phyloP scores from a whole-genome alignment of 2,329 filamentous ascomycete genomes.

The Scedosporium apiospermum region DNA sequence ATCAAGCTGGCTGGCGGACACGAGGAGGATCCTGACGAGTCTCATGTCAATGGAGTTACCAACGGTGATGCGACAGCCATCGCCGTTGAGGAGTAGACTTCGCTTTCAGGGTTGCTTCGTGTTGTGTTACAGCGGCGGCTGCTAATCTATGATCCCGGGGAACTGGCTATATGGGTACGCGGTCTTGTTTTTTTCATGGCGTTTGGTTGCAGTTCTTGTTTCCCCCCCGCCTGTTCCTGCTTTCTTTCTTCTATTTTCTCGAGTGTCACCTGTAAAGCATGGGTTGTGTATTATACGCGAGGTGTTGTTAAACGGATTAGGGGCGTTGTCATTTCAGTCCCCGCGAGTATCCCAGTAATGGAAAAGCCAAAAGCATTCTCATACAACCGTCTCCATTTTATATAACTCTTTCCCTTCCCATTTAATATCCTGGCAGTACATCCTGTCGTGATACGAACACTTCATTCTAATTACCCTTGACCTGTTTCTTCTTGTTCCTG shows the following conservation, averaged over 20 bases:
- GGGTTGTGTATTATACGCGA: not conserved
- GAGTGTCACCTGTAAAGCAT: not conserved
- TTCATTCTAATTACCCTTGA: slow-evolving; percentile 12
- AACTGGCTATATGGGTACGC: not conserved
- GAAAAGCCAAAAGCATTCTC: not conserved
- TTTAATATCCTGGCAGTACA: not conserved
- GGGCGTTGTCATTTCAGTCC: not conserved
- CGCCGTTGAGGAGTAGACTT: not conserved
- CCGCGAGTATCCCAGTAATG: not conserved
- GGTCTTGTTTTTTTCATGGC: not conserved
- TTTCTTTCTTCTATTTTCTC: not conserved
- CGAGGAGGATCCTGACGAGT: slow-evolving; percentile 17
- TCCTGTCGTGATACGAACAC: not conserved
- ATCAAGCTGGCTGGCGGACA: slow-evolving; percentile 27
- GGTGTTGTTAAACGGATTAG: not conserved
- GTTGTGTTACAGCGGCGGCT: not conserved
- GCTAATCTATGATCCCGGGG: not conserved
- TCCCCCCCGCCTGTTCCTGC: not conserved
- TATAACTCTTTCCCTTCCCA: not conserved
- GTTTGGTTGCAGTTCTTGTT: not conserved
- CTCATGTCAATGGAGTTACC: slow-evolving; percentile 12
- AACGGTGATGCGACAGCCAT: not conserved
- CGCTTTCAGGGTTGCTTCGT: not conserved
- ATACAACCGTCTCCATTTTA: not conserved
- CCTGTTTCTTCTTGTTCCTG: slow-evolving; percentile 26